Percentiles rank a stretch among this genome's conserved stretches.
Evolutionary conservation across 768 basidiomycete species (phyloP).

Genomic region (Boletus rex-veris): DNA sequence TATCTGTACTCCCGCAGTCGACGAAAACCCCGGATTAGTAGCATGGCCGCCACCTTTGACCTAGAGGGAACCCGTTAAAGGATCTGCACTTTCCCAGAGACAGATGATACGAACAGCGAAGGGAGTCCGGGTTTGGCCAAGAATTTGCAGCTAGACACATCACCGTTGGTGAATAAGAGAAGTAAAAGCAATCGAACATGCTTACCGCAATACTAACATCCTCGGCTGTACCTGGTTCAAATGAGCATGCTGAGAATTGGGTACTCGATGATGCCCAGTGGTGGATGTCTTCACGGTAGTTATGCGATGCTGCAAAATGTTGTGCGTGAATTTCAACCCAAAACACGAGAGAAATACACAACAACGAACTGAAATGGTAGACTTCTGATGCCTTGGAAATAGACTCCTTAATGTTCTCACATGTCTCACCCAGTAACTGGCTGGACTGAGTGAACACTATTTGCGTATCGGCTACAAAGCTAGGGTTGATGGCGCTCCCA

Average conservation of each 20-base stretch:
- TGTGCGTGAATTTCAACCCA: not conserved
- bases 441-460: not conserved
- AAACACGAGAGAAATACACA: not conserved
- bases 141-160: conserved; percentile 7
- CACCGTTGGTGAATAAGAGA: not conserved
- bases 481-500: not conserved
- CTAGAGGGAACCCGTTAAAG: conserved; percentile 25
- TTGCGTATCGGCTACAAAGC: not conserved
- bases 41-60: conserved; percentile 62
- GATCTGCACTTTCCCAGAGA: not conserved
- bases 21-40: conserved; percentile 53
- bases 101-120: conserved; percentile 20
- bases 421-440: not conserved
- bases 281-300: conserved; percentile 41
- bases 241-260: conserved; percentile 47
- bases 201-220: conserved; percentile 50
- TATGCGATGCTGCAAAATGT: conserved; percentile 5
- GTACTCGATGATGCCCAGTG: conserved; percentile 54
- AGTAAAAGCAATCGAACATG: not conserved
- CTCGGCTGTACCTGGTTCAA: conserved; percentile 52
- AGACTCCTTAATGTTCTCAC: not conserved
- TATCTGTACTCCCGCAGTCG: conserved; percentile 56
- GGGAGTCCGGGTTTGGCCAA: conserved; percentile 42
- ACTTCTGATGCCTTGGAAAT: conserved; percentile 5
- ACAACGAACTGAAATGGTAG: not conserved